Percentiles rank a stretch among this genome's conserved stretches.
Evolutionary conservation across 768 basidiomycete genomes (phyloP).

Genomic region (Pleurotus citrinopileatus): DNA sequence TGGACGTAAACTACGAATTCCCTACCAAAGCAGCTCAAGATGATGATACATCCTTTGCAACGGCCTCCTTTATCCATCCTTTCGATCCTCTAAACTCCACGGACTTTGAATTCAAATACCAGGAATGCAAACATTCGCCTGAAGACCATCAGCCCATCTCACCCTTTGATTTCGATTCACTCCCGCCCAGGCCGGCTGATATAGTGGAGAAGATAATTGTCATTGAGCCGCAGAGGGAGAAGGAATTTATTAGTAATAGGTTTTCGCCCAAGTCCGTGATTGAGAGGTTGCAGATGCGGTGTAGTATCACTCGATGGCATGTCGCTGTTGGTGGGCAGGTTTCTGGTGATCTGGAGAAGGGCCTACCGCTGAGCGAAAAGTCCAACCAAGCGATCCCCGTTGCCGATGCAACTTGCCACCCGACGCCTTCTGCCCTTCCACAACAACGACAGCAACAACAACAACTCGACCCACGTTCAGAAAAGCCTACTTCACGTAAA

Average conservation of each 20-base stretch:
- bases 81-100: conserved; percentile 29
- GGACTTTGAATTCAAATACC: conserved; percentile 26
- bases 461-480: neutral
- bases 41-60: conserved; percentile 27
- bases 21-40: conserved; percentile 14
- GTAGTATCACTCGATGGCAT: conserved; percentile 38
- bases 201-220: conserved; percentile 13
- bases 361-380: no score
- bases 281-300: conserved; percentile 40
- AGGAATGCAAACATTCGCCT: conserved; percentile 25
- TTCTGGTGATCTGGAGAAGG: conserved; percentile 16
- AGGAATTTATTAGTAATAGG: no score
- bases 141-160: conserved; percentile 37
- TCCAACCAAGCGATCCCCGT: no score
- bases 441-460: neutral
- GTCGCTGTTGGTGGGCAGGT: conserved; percentile 12
- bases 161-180: conserved; percentile 49
- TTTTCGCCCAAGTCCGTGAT: conserved; percentile 30
- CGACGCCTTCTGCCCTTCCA: no score
- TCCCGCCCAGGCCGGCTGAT: conserved; percentile 31
- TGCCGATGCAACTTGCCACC: no score
- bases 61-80: conserved; percentile 50
- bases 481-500: conserved; percentile 7
- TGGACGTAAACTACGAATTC: conserved; percentile 11
- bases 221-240: conserved; percentile 20